Conservation (phyloP, 2,329 filamentous ascomycete genomes). For the Tolypocladium album region DNA sequence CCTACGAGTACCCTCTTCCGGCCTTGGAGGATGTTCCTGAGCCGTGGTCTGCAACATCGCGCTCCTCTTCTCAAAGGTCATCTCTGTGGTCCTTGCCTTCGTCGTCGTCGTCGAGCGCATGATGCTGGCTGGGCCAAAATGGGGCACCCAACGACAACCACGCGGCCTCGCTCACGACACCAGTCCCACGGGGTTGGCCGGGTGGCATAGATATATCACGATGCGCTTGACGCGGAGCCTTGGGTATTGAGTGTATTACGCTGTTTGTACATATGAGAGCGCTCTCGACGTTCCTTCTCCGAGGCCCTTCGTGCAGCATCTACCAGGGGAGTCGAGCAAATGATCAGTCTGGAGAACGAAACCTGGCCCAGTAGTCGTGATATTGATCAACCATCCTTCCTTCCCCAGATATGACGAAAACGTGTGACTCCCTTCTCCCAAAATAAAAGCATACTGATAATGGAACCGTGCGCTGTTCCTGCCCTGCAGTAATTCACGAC, state of each 20-base stretch:
- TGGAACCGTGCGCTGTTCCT: constrained; percentile 4
- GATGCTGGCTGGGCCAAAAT: not conserved
- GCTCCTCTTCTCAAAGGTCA: not conserved
- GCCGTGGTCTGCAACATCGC: not conserved
- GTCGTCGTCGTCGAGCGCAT: constrained; percentile 1
- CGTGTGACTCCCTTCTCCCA: constrained; percentile 1
- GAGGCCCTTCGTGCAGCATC: not conserved
- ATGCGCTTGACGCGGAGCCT: not conserved
- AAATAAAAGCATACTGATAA: constrained; percentile 11
- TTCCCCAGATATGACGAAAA: not conserved
- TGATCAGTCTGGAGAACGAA: not conserved
- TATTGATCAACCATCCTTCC: not conserved
- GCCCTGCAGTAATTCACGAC: constrained; percentile 1
- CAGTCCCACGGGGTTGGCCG: not conserved
- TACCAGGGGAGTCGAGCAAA: not conserved
- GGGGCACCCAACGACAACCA: not conserved
- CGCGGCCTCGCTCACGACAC: not conserved
- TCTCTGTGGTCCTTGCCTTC: not conserved
- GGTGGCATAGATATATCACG: not conserved
- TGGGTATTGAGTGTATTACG: not conserved
- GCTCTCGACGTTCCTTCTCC: not conserved
- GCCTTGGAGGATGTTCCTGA: not conserved
- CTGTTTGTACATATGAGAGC: not conserved
- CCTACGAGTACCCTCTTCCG: constrained; percentile 3
- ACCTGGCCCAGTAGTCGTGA: not conserved